Evolutionary conservation across 108 stramenopile genomes (phyloP), one percentile per base, ranked within the genome.

Genomic region (Conticribra guillardii): DNA sequence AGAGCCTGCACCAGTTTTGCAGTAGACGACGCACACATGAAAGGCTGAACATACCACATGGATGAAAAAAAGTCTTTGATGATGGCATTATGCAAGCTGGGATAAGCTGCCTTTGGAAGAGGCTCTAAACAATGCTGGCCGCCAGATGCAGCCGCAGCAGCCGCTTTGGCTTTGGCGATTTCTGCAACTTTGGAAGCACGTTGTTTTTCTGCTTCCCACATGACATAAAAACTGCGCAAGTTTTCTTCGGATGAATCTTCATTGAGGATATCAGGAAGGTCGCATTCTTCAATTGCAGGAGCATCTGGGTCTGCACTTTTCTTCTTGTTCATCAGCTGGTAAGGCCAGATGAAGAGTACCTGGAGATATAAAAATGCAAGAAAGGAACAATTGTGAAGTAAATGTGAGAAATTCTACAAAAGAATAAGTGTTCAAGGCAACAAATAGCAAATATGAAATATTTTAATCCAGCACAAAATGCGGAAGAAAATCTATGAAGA

Each of bases 1-100:
- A 94, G 45, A 3, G 90, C 74, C 67, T 91, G 90, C 0, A 78
- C 85, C 45, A 94, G 48, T 19, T 63, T 79, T 19, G 90, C 84
- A 0, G 70, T 48, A 0, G 74, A 54, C 1, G 82, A 48, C 24
- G 61, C 34, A 19, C 47, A 50, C 79, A 89, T 71, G 16, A 87
- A 28, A 0, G 85, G 86, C 54, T 91, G 90, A 2, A 88, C 80
- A 44, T 64, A 88, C 86, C 90, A 87, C 8, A 79, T 79, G 3
- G 70, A 60, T 5, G 31, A 37, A 16, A 89, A 54, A 58, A 89
- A 94, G 66, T 94, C 89, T 14, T 18, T 30, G 9, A 85, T 49
- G 3, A 91, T 16, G 0, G 85, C 85, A 29, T 80, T 55, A 46
- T 83, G 78, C 30, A 93, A 60, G 46, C 74, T 85, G 22, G 91